Evolutionary conservation across 176 grass and related monocot genomes (phyloP), one percentile per base, ranked within the genome.

Genomic region (Carex kokanica): DNA sequence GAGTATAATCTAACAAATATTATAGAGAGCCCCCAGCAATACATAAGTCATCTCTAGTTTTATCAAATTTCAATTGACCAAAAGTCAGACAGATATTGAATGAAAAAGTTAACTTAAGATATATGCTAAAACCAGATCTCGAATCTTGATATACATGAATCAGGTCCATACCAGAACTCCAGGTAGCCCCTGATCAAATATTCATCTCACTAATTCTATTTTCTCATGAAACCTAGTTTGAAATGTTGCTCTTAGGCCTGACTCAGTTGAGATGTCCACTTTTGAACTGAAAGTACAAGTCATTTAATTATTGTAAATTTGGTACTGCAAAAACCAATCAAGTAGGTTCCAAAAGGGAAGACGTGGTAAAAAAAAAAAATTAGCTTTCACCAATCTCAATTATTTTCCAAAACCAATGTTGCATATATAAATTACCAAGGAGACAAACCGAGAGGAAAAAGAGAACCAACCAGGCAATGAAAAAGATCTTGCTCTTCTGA

Each of bases 401-500:
- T 16, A 54, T 24, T 53, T 51, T n/a, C 17, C 43, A 13, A 51
- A 40, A 24, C 5, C 72, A 77, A 77, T 51, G 24, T 58, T 58
- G n/a, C 24, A 78, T 32, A 58, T 15, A 78, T 58, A 58, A 78
- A 58, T 31, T 9, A 78, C 45, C 16, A 78, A 75, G 47, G 5
- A 52, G 9, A 78, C 18, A 78, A 78, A 29, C 20, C 8, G 27
- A 55, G 6, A 64, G 45, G 12, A 10, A 31, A 51, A 79, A 16
- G 40, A 15, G 60, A 80, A 82, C 87, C 15, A 55, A 91, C 86
- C 89, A 91, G 32, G 86, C 84, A 62, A 92, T 79, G 74, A 92
- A 92, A 81, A 92, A 92, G 14, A 92, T 92, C 81, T 92, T 92
- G 90, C 90, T 92, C 75, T 92, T 92, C 84, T 92, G 87, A 88